A percentile compares a stretch with the other conserved stretches of the same genome.
Conservation (phyloP, 768 basidiomycete genomes). For the Collybia sp. region DNA sequence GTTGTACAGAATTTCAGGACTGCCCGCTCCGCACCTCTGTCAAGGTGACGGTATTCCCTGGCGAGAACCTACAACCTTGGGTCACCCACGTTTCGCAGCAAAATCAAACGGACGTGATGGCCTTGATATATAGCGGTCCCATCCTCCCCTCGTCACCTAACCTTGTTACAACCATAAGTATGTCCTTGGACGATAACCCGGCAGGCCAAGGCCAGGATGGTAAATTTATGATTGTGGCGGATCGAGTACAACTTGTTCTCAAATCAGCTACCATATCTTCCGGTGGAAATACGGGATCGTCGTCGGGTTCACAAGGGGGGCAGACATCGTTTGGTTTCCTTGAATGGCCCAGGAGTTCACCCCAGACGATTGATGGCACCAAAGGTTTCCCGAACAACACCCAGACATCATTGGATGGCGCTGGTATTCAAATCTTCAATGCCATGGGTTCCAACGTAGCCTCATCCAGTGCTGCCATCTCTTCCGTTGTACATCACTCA, state of each 20-base stretch:
- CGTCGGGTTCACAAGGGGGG: constrained; percentile 23
- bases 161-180: constrained; percentile 71
- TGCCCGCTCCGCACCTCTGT: constrained; percentile 81
- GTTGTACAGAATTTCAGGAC: constrained; percentile 77
- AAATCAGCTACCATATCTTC: constrained; percentile 50
- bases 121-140: constrained; percentile 75
- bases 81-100: constrained; percentile 74
- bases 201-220: constrained; percentile 57
- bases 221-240: constrained; percentile 81
- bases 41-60: constrained; percentile 78
- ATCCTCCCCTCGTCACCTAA: constrained; percentile 68
- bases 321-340: constrained; percentile 76
- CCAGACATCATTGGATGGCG: constrained; percentile 59
- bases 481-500: constrained; percentile 58
- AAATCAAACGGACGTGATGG: constrained; percentile 54
- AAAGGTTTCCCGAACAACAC: constrained; percentile 60
- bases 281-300: constrained; percentile 19
- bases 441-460: constrained; percentile 47
- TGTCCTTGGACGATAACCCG: constrained; percentile 68
- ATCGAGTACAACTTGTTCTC: constrained; percentile 76
- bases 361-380: constrained; percentile 50
- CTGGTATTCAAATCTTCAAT: constrained; percentile 58
- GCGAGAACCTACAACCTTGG: constrained; percentile 55
- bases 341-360: constrained; percentile 70
- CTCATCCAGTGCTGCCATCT: constrained; percentile 36